Conservation (phyloP, 345 rosid genomes). For the Citrus sp. region DNA sequence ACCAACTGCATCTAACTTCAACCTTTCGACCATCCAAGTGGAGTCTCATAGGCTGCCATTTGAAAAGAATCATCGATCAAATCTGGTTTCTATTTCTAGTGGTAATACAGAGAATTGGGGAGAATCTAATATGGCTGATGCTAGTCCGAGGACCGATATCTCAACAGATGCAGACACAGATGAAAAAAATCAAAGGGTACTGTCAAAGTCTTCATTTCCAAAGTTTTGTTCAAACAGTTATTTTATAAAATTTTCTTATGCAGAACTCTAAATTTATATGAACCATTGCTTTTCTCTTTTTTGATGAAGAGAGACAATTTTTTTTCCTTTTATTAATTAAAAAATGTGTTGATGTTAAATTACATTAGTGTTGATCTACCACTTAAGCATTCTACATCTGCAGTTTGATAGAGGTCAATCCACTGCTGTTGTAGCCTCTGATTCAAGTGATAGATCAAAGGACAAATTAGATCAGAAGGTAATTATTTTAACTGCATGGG, state of each 20-base stretch:
- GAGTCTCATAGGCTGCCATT: constrained; percentile 27
- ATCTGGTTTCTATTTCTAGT: constrained; percentile 34
- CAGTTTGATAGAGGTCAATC: constrained; percentile 69
- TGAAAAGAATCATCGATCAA: constrained; percentile 36
- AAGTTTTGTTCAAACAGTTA: background rate
- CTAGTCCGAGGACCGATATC: constrained; percentile 83
- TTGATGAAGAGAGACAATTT: background rate
- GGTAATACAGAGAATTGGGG: constrained; percentile 43
- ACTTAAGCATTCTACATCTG: constrained; percentile 15
- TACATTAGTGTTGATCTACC: constrained; percentile 16
- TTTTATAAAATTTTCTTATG: constrained; percentile 5
- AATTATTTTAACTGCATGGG: constrained; percentile 15
- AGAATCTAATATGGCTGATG: constrained; percentile 78
- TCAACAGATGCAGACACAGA: constrained; percentile 94
- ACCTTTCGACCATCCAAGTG: constrained; percentile 22
- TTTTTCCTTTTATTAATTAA: background rate
- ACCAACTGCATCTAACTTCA: constrained; percentile 17
- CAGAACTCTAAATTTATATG: background rate
- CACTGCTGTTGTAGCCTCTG: constrained; percentile 52
- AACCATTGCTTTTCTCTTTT: constrained; percentile 2
- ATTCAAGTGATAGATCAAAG: constrained; percentile 93
- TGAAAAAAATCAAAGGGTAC: constrained; percentile 79
- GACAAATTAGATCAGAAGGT: constrained; percentile 97
- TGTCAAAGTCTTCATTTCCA: background rate
- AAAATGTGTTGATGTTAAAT: background rate